Base-by-base conservation (phyloP, 441 rosid genomes). In the Gossypium davidsonii region DNA sequence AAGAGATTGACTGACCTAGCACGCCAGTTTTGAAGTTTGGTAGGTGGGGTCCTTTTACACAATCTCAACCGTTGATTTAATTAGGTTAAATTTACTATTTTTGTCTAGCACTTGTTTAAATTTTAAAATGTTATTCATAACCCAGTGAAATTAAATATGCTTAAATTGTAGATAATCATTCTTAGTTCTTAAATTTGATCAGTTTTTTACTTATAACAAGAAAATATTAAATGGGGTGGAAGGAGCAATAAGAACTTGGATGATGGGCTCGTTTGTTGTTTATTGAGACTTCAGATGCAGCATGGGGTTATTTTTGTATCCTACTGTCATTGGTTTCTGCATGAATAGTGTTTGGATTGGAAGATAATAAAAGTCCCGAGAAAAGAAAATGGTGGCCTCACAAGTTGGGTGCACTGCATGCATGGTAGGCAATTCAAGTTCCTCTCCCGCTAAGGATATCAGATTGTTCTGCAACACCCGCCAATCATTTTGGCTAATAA, bases 371-470 rank as follows among this genome's bases (percentile, higher is more conserved):
- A 67, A 67, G n/a, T 0, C 12, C 26, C 59, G 25, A 67, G 57
- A 15, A 26, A 57, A 53, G 7, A 28, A 53, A 67, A 49, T 4
- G 59, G 59, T 67, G 10, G 59, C 71, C 71, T 49, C 59, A 67
- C 25, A 67, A 49, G n/a, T n/a, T 2, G 48, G 3, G n/a, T 48
- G 17, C 11, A 1, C 17, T 20, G 58, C 34, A 31, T 44, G 34
- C 58, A 6, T 49, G 58, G 44, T 15, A 6, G 44, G 44, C 39
- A 25, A 6, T 25, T 14, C 46, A 61, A 62, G 46, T 20, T 65
- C 28, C 71, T 2, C 34, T 31, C 12, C 26, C 20, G 74, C 72
- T 59, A 39, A 69, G 72, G 11, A 4, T 70, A 80, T 42, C 37
- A 63, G 77, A 44, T 31, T 59, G 15, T 9, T 51, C 25, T 67